Conservation (phyloP, 2,329 filamentous ascomycete genomes). For the Monascus ruber region DNA sequence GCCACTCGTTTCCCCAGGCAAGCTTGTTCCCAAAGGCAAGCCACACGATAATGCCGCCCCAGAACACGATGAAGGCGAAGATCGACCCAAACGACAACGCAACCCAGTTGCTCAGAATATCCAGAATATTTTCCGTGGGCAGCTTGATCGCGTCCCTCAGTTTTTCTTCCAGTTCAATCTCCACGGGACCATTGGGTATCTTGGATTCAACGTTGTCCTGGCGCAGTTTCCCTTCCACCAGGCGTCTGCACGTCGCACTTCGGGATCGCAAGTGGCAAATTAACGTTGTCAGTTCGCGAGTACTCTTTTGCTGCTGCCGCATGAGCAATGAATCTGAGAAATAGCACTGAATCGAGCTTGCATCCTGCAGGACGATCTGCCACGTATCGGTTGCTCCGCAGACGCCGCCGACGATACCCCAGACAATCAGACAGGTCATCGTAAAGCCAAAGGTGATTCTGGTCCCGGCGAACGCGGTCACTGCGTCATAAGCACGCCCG, state of each 20-base stretch:
- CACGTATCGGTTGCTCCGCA: slow-evolving; percentile 13
- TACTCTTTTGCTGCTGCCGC: slow-evolving; percentile 16
- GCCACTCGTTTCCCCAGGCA: slow-evolving; percentile 8
- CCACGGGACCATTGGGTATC: too few relatives aligned
- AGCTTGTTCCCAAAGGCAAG: slow-evolving; percentile 8
- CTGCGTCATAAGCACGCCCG: too few relatives aligned
- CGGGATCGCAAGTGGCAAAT: slow-evolving; percentile 12
- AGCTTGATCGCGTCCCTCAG: slow-evolving; percentile 10
- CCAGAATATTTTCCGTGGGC: slow-evolving; percentile 11
- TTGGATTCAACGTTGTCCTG: too few relatives aligned
- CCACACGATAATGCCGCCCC: slow-evolving; percentile 11
- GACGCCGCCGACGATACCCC: slow-evolving; percentile 18
- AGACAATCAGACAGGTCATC: slow-evolving; percentile 10
- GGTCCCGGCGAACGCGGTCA: too few relatives aligned
- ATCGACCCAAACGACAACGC: slow-evolving; percentile 1
- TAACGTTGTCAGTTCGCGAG: slow-evolving; percentile 6
- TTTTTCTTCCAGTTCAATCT: too few relatives aligned
- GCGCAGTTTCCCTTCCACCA: slow-evolving; percentile 6
- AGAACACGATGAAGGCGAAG: slow-evolving; percentile 2
- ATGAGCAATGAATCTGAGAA: slow-evolving; percentile 23
- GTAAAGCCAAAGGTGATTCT: background rate
- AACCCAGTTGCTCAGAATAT: slow-evolving; percentile 6
- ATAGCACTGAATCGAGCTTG: slow-evolving; percentile 22
- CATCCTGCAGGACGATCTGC: slow-evolving; percentile 20
- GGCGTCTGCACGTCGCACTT: slow-evolving; percentile 8